Conservation (phyloP, 2,329 filamentous ascomycete species). For the Diaporthe sp. region DNA sequence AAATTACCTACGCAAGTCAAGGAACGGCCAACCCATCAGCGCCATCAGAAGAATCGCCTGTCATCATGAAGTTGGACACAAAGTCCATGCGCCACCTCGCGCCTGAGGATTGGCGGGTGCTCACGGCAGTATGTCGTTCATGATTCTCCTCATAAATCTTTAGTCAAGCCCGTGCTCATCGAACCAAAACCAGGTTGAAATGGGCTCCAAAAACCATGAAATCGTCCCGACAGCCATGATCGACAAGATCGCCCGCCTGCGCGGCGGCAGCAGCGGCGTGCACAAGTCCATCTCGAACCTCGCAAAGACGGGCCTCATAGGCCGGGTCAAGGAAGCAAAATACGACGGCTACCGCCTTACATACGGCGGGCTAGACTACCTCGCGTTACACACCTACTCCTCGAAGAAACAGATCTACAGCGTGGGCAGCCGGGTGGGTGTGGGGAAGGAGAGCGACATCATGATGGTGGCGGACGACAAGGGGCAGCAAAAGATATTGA, state of each 20-base stretch:
- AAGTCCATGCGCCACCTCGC: constrained; percentile 93
- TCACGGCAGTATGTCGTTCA: constrained; percentile 80
- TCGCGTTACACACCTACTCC: constrained; percentile 92
- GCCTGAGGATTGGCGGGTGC: constrained; percentile 93
- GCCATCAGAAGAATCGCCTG: neutral
- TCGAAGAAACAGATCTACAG: constrained; percentile 87
- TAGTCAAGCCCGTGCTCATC: constrained; percentile 46
- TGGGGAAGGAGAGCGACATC: constrained; percentile 98
- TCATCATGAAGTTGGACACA: constrained; percentile 92
- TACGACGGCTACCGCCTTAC: constrained; percentile 98
- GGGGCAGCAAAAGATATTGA: constrained; percentile 85
- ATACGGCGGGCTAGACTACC: constrained; percentile 96
- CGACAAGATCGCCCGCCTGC: constrained; percentile 83
- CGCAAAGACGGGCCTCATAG: constrained; percentile 92
- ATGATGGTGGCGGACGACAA: constrained; percentile 88
- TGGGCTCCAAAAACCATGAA: constrained; percentile 96
- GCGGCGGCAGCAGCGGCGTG: constrained; percentile 82
- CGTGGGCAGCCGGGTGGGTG: constrained; percentile 93
- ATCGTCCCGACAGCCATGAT: constrained; percentile 94
- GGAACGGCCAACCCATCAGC: neutral
- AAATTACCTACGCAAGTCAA: neutral
- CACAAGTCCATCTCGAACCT: constrained; percentile 90
- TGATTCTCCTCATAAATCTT: neutral
- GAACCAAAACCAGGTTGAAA: constrained; percentile 79
- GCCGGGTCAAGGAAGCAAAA: constrained; percentile 92